Percentiles rank a stretch among this genome's conserved stretches.
These are phyloP conservation scores for Podaxis mareebaensis DNA, from an alignment of 768 basidiomycete genomes.

Conservation along the genomic window DNA sequence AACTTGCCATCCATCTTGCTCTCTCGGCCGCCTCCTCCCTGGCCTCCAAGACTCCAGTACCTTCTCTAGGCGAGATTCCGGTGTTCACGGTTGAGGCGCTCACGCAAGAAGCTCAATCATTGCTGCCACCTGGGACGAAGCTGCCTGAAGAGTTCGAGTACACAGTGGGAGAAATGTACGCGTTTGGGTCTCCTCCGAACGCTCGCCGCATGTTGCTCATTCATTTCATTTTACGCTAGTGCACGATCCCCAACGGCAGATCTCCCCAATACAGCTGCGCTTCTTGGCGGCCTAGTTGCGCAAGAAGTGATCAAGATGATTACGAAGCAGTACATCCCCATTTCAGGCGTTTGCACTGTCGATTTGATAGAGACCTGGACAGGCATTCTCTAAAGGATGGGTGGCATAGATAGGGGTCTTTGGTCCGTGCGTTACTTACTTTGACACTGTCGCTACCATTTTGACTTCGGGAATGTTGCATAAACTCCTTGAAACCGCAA, in stretches of 20 bases:
- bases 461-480: neutral
- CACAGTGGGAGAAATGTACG: slow-evolving; percentile 80
- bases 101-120: slow-evolving; percentile 45
- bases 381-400: slow-evolving; percentile 41
- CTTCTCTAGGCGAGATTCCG: slow-evolving; percentile 23
- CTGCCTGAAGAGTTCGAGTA: slow-evolving; percentile 58
- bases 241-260: slow-evolving; percentile 81
- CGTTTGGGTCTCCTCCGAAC: slow-evolving; percentile 19
- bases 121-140: slow-evolving; percentile 50
- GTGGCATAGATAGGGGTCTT: neutral
- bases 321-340: slow-evolving; percentile 92
- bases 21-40: slow-evolving; percentile 58
- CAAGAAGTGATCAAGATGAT: slow-evolving; percentile 98
- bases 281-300: slow-evolving; percentile 91
- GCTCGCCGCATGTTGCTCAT: slow-evolving; percentile 19
- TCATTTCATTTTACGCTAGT: slow-evolving; percentile 36
- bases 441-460: neutral
- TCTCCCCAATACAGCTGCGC: slow-evolving; percentile 90
- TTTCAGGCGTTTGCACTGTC: slow-evolving; percentile 80
- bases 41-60: slow-evolving; percentile 24
- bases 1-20: slow-evolving; percentile 70
- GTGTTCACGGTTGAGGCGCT: slow-evolving; percentile 52
- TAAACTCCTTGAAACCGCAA: neutral
- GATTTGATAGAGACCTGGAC: slow-evolving; percentile 86
- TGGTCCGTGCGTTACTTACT: neutral